Evolutionary conservation across 1,284 basidiomycete genomes (phyloP).

Genomic region (Taiwanofungus camphoratus): DNA sequence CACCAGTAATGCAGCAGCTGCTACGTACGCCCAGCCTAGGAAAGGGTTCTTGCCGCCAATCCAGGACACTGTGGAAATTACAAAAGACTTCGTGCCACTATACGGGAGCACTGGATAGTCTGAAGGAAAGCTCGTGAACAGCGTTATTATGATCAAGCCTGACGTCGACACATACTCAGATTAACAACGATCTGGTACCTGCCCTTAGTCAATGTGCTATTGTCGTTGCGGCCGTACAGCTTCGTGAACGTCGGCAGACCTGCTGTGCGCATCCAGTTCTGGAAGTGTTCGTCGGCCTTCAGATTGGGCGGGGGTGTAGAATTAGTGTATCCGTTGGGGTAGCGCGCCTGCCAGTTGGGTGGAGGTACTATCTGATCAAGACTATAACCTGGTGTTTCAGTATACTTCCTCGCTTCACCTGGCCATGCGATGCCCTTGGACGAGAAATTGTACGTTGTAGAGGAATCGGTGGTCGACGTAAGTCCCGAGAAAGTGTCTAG

Average conservation of each 20-base stretch:
- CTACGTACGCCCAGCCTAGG: constrained; percentile 96
- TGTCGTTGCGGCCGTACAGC: constrained; percentile 89
- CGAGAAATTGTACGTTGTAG: constrained; percentile 71
- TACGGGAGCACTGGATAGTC: constrained; percentile 93
- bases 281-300: constrained; percentile 85
- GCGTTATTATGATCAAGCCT: too few relatives aligned
- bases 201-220: constrained; percentile 66
- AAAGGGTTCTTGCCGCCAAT: constrained; percentile 97
- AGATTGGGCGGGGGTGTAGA: constrained; percentile 74
- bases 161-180: constrained; percentile 82
- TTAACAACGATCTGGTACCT: constrained; percentile 74
- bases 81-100: constrained; percentile 93
- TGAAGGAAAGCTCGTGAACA: constrained; percentile 27
- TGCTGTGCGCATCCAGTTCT: constrained; percentile 99
- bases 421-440: constrained; percentile 89
- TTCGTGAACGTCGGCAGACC: constrained; percentile 97
- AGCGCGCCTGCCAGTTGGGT: constrained; percentile 82
- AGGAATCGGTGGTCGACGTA: constrained; percentile 45
- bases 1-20: constrained; percentile 83
- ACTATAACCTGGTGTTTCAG: constrained; percentile 50
- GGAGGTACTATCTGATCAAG: constrained; percentile 76
- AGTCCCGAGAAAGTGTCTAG: constrained; percentile 78
- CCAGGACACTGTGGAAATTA: constrained; percentile 97
- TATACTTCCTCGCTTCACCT: constrained; percentile 90
- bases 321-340: constrained; percentile 71